Conservation (phyloP, 1,139 yeast species). For the Debaryomyces sp. region DNA sequence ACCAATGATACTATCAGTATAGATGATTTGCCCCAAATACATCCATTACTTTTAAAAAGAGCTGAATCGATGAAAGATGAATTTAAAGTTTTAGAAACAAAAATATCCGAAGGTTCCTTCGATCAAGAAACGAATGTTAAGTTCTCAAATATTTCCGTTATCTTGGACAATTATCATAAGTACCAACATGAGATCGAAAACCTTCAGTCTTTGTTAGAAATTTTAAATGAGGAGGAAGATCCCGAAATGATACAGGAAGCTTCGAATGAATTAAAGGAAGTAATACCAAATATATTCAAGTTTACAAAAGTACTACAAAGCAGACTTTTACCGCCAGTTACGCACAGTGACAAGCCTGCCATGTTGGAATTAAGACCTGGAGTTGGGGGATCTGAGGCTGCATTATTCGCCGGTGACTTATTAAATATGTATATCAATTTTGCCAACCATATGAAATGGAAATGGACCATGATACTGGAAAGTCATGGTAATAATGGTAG, state of each 20-base stretch:
- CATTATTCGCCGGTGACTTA: conserved; percentile 79
- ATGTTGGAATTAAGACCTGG: conserved; percentile 91
- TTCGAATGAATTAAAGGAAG: conserved; percentile 23
- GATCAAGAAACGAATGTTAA: conserved; percentile 58
- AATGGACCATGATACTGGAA: conserved; percentile 57
- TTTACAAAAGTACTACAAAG: conserved; percentile 51
- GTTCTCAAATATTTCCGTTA: conserved; percentile 55
- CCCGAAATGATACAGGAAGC: conserved; percentile 33
- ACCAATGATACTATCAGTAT: not conserved
- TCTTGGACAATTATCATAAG: conserved; percentile 54
- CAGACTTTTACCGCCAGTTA: conserved; percentile 72
- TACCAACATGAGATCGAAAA: conserved; percentile 44
- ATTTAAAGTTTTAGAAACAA: conserved; percentile 47
- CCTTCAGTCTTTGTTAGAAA: conserved; percentile 39
- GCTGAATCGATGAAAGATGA: conserved; percentile 60
- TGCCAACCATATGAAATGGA: conserved; percentile 71
- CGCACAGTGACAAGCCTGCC: conserved; percentile 77
- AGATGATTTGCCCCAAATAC: conserved; percentile 35
- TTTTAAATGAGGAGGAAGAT: conserved; percentile 32
- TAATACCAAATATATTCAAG: conserved; percentile 37
- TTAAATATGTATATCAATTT: conserved; percentile 79
- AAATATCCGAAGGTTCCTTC: conserved; percentile 51
- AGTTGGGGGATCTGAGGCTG: conserved; percentile 95
- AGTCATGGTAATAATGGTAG: conserved; percentile 64
- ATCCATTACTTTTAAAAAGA: conserved; percentile 64